Evolutionary conservation across 805 yeast species (phyloP), one percentile per base, ranked within the genome.

Genomic region (Schwanniomyces yamadae): DNA sequence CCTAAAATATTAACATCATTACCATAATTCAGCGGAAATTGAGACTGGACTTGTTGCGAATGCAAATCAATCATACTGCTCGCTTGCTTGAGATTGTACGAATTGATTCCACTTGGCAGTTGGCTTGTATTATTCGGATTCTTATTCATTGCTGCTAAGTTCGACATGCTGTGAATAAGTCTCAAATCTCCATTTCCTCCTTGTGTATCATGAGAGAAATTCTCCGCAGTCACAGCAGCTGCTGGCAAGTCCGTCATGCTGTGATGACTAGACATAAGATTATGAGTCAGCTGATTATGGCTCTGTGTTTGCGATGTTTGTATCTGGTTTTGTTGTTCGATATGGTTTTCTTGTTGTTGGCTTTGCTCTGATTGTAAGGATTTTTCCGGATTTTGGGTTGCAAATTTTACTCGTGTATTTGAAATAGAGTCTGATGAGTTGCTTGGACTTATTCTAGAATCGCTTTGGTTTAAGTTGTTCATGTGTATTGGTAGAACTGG

Each of bases 21-120:
- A 8, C 17, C 28, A 17, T 23, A 33, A 20, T 25, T 33, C 12
- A 15, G 23, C 6, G 25, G 28, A 10, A 18, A 20, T 3, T 25
- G 17, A 13, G 16, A 23, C 7, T 23, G 23, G 4, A 20, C 20
- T 21, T 41, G 36, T 37, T 37, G 34, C 26, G 41, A 25, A 37
- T 49, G 59, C 19, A 63, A 39, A 39, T 63, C 61, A 1, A 59
- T 51, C 55, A 65, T 61, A 38, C 68, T 63, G 41, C 50, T 55
- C 18, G 55, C 61, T 4, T 59, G 40, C 8, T 66, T 45, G 20
- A 59, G 43, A 16, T 39, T 39, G 34, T 42, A 50, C 14, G 21
- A 36, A 19, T 25, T 15, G 20, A 37, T 34, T 23, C 25, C 33
- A 24, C 28, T 28, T 16, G 20, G 26, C 30, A 24, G 34, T 9